These are phyloP conservation scores for Leavenworthia alabamica DNA, from an alignment of 345 rosid genomes.

Conservation along the genomic window DNA sequence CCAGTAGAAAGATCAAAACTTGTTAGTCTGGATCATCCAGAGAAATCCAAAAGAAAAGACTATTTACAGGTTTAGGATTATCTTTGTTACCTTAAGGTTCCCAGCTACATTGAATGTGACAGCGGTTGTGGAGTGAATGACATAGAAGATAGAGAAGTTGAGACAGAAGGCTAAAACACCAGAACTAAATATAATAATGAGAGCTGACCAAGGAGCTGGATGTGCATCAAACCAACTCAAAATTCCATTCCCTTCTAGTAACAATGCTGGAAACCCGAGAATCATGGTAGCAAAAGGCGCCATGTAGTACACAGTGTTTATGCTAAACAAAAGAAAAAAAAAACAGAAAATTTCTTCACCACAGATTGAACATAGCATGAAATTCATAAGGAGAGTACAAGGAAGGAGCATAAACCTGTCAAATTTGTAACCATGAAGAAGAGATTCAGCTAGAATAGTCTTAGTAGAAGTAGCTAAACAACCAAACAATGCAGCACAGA, in stretches of 20 bases:
- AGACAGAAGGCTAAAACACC: constrained; percentile 96
- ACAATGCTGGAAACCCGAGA: constrained; percentile 71
- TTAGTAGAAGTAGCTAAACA: constrained; percentile 99
- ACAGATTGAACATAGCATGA: background rate
- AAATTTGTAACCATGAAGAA: constrained; percentile 94
- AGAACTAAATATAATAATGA: constrained; percentile 74
- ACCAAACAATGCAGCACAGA: constrained; percentile 95
- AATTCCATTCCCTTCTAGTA: constrained; percentile 88
- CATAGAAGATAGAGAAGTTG: constrained; percentile 95
- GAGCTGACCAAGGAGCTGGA: constrained; percentile 46
- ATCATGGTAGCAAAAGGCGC: constrained; percentile 98
- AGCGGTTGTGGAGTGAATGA: constrained; percentile 97
- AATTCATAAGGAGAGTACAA: background rate
- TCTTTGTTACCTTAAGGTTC: constrained; percentile 85
- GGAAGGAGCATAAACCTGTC: constrained; percentile 61
- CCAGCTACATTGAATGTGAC: constrained; percentile 99
- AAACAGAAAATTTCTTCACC: background rate
- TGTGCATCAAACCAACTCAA: constrained; percentile 67
- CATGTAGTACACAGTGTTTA: constrained; percentile 99
- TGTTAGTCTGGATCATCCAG: background rate
- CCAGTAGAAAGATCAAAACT: background rate
- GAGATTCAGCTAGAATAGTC: constrained; percentile 96
- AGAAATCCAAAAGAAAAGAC: background rate
- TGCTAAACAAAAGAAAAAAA: constrained; percentile 38
- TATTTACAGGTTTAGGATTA: background rate